Percentiles rank a stretch among this genome's conserved stretches.
phyloP scores from a whole-genome alignment of 495 filamentous ascomycete species.

The Xylaria curta region DNA sequence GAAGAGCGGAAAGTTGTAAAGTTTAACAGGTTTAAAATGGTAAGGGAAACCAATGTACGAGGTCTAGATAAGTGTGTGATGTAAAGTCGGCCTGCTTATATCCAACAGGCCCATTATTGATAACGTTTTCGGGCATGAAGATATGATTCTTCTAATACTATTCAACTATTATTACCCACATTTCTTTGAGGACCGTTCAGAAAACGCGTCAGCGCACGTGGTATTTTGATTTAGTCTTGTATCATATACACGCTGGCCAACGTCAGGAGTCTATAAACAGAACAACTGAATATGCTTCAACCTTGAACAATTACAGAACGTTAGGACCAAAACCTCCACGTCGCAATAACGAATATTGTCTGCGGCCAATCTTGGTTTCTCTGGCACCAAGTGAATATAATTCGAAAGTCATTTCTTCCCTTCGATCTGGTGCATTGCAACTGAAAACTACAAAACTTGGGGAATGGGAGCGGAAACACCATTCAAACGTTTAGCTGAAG shows the following conservation, averaged over 20 bases:
- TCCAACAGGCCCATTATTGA: neutral
- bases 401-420: no score
- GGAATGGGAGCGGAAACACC: neutral
- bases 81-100: conserved; percentile 5
- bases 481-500: neutral
- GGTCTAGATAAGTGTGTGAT: neutral
- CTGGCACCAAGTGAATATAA: no score
- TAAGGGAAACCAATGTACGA: neutral
- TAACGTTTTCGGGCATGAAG: conserved; percentile 4
- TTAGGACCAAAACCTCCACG: neutral
- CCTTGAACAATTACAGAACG: neutral
- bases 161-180: neutral
- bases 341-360: neutral
- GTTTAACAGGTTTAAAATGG: neutral
- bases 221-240: neutral
- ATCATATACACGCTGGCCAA: no score
- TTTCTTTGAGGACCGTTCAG: neutral
- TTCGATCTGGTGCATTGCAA: no score
- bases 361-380: neutral
- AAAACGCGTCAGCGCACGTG: neutral
- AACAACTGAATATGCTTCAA: neutral
- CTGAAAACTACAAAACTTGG: neutral
- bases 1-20: conserved; percentile 32
- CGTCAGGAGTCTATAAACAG: neutral
- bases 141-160: neutral